These are phyloP conservation scores for Phytopythium aichiense DNA, from an alignment of 352 stramenopile genomes.

Conservation along the genomic window DNA sequence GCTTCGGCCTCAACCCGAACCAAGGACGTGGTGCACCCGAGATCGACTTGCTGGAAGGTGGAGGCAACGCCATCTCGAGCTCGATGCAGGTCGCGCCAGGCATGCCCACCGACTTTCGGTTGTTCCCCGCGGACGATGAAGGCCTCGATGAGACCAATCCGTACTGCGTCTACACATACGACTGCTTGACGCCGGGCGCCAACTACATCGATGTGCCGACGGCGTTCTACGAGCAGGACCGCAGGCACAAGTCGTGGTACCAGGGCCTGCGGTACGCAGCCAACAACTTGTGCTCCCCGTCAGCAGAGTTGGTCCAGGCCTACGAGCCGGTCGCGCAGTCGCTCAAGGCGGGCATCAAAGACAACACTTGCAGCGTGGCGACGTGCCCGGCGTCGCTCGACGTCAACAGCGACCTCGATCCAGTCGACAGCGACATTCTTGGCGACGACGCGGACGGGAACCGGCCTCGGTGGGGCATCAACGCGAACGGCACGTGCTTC, in stretches of 20 bases:
- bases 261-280: constrained; percentile 44
- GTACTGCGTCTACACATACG: constrained; percentile 35
- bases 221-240: constrained; percentile 27
- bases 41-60: constrained; percentile 93
- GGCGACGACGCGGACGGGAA: constrained; percentile 8
- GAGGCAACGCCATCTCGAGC: constrained; percentile 69
- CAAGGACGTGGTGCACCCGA: constrained; percentile 89
- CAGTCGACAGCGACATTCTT: constrained; percentile 38
- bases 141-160: constrained; percentile 14
- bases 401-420: constrained; percentile 36
- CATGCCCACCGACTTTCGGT: constrained; percentile 54
- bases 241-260: constrained; percentile 55
- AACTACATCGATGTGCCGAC: constrained; percentile 45
- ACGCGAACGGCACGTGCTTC: constrained; percentile 49
- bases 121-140: constrained; percentile 41
- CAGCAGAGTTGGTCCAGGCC: constrained; percentile 26
- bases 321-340: constrained; percentile 43
- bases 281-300: constrained; percentile 47
- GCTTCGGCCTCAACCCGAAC: constrained; percentile 87
- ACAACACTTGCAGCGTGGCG: constrained; percentile 38
- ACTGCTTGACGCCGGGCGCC: constrained; percentile 33
- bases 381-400: constrained; percentile 49
- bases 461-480: constrained; percentile 56
- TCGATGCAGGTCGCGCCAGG: constrained; percentile 87
- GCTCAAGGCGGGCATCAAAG: constrained; percentile 37